Evolutionary conservation across 1,284 basidiomycete species (phyloP).

Genomic region (Rhizopogon parksii): DNA sequence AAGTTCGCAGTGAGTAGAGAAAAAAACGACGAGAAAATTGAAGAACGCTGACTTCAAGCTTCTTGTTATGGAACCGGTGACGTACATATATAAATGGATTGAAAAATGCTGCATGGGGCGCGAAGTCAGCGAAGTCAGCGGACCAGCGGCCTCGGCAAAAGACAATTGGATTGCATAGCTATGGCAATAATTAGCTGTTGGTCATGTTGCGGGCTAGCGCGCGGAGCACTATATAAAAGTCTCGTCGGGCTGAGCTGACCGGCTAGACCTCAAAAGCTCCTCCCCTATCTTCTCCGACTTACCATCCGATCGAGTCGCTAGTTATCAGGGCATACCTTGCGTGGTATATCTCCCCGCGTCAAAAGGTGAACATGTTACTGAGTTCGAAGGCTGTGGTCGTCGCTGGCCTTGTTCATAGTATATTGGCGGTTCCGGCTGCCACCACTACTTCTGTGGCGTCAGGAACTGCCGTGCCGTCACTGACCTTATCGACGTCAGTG

Average conservation of each 20-base stretch:
- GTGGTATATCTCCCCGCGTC: background rate
- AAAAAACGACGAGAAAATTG: background rate
- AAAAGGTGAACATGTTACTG: slow-evolving; percentile 8
- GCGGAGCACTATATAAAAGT: background rate
- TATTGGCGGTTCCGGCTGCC: slow-evolving; percentile 11
- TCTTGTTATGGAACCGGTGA: too few relatives aligned
- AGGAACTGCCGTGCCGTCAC: slow-evolving; percentile 24
- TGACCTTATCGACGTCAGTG: slow-evolving; percentile 51
- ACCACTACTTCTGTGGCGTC: background rate
- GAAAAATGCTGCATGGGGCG: too few relatives aligned
- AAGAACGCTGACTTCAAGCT: too few relatives aligned
- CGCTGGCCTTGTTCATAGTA: slow-evolving; percentile 11
- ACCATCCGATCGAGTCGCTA: too few relatives aligned
- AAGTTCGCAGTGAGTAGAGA: too few relatives aligned
- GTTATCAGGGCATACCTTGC: background rate
- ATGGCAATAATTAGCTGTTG: too few relatives aligned
- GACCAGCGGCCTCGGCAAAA: too few relatives aligned
- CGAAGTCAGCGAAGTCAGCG: too few relatives aligned
- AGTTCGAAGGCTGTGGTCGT: slow-evolving; percentile 12
- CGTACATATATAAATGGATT: too few relatives aligned
- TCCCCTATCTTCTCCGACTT: background rate
- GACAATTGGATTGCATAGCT: too few relatives aligned
- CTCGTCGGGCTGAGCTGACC: background rate
- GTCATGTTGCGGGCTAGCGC: background rate
- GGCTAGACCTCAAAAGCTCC: background rate